Base-by-base conservation (phyloP, 2,329 filamentous ascomycete species). In the Beauveria bassiana region DNA sequence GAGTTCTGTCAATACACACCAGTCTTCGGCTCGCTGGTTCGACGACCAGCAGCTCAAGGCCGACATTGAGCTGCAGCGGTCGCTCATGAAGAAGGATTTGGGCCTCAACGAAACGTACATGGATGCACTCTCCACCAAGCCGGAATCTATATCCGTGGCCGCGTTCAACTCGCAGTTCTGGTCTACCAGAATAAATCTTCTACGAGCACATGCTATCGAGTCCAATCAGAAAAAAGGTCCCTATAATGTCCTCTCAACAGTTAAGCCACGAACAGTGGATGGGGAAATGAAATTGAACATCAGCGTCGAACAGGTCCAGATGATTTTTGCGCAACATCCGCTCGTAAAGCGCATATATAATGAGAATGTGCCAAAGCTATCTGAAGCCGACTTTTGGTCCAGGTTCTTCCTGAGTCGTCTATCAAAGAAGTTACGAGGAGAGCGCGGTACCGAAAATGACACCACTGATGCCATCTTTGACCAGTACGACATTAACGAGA, bases 131-230 rank as follows among this genome's bases (percentile, higher is more conserved):
- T 81, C 84, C 58, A 89, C 90, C 9, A 96, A 96, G 70, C 92
- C 93, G 0, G 89, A 93, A 8, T 87, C 89, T 2, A 88, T 98
- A 64, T 88, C 88, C 0, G 86, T 89, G 31, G 84, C 84, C 1
- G 88, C 92, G 50, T 96, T 98, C 73, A 92, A 93, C 67, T 81
- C 86, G 1, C 93, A 97, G 72, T 99, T 99, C 76, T 99, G 95
- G 95, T 91, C 91, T 1, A 91, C 91, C 2, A 84, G 96, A 51
- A 84, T 93, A 52, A 91, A 91, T 71, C 79, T 97, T 38, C 81
- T 99, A 34, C 89, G 95, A 14, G 89, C 93, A 0, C 90, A 97
- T 75, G 93, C 92, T 1, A 95, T 96, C 51, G 92, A 98, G 74
- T 86, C 84, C 61, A 86, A 85, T 63, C 96, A 99, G 77, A 89